phyloP scores from a whole-genome alignment of 2,329 filamentous ascomycete species.

The Cordyceps javanica region DNA sequence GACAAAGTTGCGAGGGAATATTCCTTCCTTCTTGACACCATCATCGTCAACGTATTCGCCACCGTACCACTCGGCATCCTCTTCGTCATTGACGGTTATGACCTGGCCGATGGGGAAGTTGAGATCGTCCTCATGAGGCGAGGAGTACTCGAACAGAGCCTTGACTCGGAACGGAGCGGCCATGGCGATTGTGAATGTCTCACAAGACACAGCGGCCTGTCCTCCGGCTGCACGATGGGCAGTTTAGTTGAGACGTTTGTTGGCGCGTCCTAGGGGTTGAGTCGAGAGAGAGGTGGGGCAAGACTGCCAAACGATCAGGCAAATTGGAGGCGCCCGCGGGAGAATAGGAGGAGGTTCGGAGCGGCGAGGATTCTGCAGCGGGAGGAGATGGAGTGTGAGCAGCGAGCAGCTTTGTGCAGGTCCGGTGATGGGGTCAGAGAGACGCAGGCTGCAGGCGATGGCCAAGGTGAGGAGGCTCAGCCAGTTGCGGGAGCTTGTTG shows the following conservation, averaged over 20 bases:
- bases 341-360: not conserved
- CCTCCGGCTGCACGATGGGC: conserved; percentile 2
- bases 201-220: conserved; percentile 6
- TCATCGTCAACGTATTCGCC: conserved; percentile 77
- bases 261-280: conserved; percentile 8
- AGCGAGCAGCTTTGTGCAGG: not conserved
- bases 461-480: conserved; percentile 12
- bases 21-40: conserved; percentile 72
- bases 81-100: conserved; percentile 87
- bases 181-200: conserved; percentile 47
- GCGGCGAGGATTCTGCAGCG: not conserved
- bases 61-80: conserved; percentile 90
- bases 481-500: conserved; percentile 10
- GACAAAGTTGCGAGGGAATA: conserved; percentile 96
- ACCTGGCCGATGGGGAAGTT: conserved; percentile 79
- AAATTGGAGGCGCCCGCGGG: not conserved
- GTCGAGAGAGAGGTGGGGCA: conserved; percentile 8
- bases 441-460: not conserved
- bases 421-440: not conserved
- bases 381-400: not conserved
- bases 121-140: conserved; percentile 90
- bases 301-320: conserved; percentile 5
- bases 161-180: conserved; percentile 84
- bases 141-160: conserved; percentile 90
- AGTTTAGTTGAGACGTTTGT: conserved; percentile 12